Evolutionary conservation across 495 filamentous ascomycete genomes (phyloP), one percentile per base, ranked within the genome.

Genomic region (Opeltia flavorubescens): DNA sequence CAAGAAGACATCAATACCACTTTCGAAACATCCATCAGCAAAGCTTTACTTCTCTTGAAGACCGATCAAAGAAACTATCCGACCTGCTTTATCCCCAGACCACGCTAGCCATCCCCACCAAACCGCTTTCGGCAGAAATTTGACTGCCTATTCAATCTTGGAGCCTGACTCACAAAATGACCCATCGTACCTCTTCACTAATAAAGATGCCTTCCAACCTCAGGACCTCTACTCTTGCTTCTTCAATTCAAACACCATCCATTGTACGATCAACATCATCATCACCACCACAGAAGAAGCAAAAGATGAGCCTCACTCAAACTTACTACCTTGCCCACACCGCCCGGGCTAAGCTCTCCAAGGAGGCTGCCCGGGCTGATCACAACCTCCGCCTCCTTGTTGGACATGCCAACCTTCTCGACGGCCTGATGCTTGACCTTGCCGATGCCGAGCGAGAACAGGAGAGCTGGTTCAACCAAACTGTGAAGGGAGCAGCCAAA

Each of bases 321-420:
- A 95, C 89, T 51, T 96, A 95, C 80, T 93, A 86, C 71, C 80
- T 96, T 55, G 91, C 93, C 59, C 85, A 93, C 74, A 86, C 86
- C 66, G 91, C 91, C 62, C 79, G 91, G 55, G 81, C 79, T 62
- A 96, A 98, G 86, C 88, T 98, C 58, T 84, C 86, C 49, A 75
- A 72, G 44, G 89, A 95, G 68, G 91, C 91, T 73, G 77, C 79
- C 65, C 79, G 79, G 50, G 71, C 81, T 55, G 93, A 96, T 60
- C 93, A 96, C 72, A 80, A 95, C 70, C 83, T 98, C 49, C 79
- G 89, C 58, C 79, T 89, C 11, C 78, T 98, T 45, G 91, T 98
- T 51, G 82, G 93, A 48, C 91, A 98, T 66, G 91, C 91, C 73
- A 98, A 98, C 74, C 80, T 98, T 12, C 84, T 98, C 55, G 91